Percentiles rank a stretch among this genome's conserved stretches.
These are phyloP conservation scores for Populus euphratica DNA, from an alignment of 345 rosid species.

Conservation along the genomic window DNA sequence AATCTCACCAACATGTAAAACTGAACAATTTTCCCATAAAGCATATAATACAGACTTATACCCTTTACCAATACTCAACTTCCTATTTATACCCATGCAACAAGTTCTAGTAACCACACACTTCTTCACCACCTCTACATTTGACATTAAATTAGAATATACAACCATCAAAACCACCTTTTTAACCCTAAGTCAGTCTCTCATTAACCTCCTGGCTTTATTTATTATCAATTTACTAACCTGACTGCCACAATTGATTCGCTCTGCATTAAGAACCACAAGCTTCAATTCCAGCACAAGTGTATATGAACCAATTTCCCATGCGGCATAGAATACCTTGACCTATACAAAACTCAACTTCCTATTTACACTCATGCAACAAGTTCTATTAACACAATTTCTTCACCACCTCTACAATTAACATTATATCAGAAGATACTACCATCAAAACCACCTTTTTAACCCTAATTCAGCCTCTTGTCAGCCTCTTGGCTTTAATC, in stretches of 20 bases:
- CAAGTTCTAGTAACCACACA: background rate
- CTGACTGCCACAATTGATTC: constrained; percentile 86
- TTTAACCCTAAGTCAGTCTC: background rate
- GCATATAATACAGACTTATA: background rate
- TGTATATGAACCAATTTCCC: background rate
- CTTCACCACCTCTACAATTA: background rate
- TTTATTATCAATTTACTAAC: constrained; percentile 26
- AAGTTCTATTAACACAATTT: background rate
- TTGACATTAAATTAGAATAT: background rate
- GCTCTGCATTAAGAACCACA: constrained; percentile 74
- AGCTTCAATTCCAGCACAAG: constrained; percentile 67
- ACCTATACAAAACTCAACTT: background rate
- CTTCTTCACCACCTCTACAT: background rate
- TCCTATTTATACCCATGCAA: background rate
- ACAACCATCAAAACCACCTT: background rate
- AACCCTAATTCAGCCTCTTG: background rate
- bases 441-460: background rate
- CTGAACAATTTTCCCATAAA: too few relatives aligned
- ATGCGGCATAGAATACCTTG: background rate
- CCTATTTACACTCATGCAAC: background rate
- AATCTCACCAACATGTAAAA: background rate
- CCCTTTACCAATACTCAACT: background rate
- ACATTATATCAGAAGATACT: too few relatives aligned
- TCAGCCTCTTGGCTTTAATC: background rate
- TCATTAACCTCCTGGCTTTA: background rate